phyloP scores from a whole-genome alignment of 805 yeast genomes.

The Torulaspora quercuum region DNA sequence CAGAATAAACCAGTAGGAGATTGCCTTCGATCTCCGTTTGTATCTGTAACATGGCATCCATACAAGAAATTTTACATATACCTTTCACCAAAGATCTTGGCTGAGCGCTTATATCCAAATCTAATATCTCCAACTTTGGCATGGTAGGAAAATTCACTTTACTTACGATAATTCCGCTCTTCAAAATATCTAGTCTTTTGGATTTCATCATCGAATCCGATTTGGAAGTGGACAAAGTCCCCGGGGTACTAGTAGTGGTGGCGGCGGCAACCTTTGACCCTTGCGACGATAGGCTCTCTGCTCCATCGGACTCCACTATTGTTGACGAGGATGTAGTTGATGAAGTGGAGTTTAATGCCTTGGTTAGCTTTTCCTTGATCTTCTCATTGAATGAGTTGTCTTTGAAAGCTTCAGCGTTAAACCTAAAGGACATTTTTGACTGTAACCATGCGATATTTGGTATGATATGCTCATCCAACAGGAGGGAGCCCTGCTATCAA shows the following conservation, averaged over 20 bases:
- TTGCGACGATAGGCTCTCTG: constrained; percentile 6
- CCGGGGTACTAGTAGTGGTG: constrained; percentile 2
- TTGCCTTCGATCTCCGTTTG: constrained; percentile 38
- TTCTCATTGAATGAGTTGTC: constrained; percentile 34
- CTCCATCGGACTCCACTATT: constrained; percentile 9
- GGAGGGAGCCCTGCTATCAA: too few species aligned
- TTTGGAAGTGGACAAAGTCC: constrained; percentile 3
- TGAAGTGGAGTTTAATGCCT: constrained; percentile 26
- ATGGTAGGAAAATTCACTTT: constrained; percentile 32
- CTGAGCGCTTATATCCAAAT: constrained; percentile 33
- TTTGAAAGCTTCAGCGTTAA: constrained; percentile 29
- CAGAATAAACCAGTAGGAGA: constrained; percentile 29
- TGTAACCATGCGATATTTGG: too few species aligned
- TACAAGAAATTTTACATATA: constrained; percentile 35
- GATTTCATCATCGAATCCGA: constrained; percentile 14
- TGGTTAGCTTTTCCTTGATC: constrained; percentile 29
- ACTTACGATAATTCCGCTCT: constrained; percentile 33
- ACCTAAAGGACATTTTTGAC: constrained; percentile 34
- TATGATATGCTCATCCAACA: too few species aligned
- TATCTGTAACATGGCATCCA: constrained; percentile 34
- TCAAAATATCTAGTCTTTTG: constrained; percentile 26
- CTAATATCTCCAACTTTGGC: constrained; percentile 35
- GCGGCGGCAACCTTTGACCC: constrained; percentile 5
- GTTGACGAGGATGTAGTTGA: constrained; percentile 9
- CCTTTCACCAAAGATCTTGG: constrained; percentile 36